These are phyloP conservation scores for Geotrichum fermentans DNA, from an alignment of 1,139 yeast species.

Conservation along the genomic window DNA sequence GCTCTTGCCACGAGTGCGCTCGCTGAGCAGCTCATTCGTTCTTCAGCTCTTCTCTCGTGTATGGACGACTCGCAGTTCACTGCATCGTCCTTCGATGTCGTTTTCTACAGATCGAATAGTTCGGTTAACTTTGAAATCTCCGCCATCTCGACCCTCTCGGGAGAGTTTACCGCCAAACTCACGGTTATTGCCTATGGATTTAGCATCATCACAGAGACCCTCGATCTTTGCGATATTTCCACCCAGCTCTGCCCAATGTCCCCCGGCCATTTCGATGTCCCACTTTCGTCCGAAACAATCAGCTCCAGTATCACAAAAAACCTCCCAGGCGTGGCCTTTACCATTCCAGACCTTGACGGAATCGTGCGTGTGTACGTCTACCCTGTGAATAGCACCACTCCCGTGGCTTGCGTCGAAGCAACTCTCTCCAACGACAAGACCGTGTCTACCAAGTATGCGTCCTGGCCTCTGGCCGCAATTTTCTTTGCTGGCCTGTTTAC, in stretches of 20 bases:
- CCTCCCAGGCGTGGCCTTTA: constrained; percentile 80
- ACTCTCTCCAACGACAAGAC: constrained; percentile 82
- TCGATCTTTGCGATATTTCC: constrained; percentile 53
- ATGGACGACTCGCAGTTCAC: constrained; percentile 86
- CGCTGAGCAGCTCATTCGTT: constrained; percentile 41
- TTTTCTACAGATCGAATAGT: constrained; percentile 58
- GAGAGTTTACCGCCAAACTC: constrained; percentile 62
- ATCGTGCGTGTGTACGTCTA: constrained; percentile 66
- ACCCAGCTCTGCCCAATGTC: constrained; percentile 68
- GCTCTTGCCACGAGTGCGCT: constrained; percentile 25
- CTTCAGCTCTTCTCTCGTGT: constrained; percentile 82
- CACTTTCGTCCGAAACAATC: constrained; percentile 42
- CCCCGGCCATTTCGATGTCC: constrained; percentile 79
- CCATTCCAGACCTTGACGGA: constrained; percentile 93
- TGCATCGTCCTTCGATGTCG: constrained; percentile 79
- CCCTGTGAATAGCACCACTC: constrained; percentile 27
- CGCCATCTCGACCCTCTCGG: constrained; percentile 76
- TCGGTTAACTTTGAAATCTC: constrained; percentile 63
- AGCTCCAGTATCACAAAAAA: constrained; percentile 39
- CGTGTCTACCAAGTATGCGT: constrained; percentile 87
- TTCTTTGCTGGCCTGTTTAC: constrained; percentile 83
- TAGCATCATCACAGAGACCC: constrained; percentile 50
- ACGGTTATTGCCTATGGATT: constrained; percentile 80
- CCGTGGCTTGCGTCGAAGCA: constrained; percentile 91
- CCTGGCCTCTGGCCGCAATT: constrained; percentile 95